phyloP scores from a whole-genome alignment of 1,284 basidiomycete species.

The Coriolopsis trogii region DNA sequence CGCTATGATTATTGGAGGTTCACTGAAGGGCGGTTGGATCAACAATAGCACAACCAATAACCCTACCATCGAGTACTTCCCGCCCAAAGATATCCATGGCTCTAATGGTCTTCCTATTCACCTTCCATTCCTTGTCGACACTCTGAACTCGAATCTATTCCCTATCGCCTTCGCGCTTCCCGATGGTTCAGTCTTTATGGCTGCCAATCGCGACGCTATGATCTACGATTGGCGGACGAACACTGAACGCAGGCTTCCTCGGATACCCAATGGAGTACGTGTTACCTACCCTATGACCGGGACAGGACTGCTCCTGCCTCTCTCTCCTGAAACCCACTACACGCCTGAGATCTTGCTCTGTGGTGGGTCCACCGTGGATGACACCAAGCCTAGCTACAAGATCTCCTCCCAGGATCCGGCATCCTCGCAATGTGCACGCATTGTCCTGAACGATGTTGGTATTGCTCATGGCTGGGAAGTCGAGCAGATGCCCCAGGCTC shows the following conservation, averaged over 20 bases:
- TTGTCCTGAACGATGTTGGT: slow-evolving; percentile 65
- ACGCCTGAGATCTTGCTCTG: slow-evolving; percentile 76
- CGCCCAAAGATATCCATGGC: slow-evolving; percentile 70
- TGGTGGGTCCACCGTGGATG: slow-evolving; percentile 74
- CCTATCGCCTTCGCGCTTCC: slow-evolving; percentile 79
- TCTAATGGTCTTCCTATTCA: slow-evolving; percentile 66
- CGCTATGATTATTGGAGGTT: slow-evolving; percentile 81
- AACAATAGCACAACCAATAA: slow-evolving; percentile 80
- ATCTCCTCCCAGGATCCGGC: slow-evolving; percentile 74
- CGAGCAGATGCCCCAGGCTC: slow-evolving; percentile 73
- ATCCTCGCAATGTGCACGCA: slow-evolving; percentile 72
- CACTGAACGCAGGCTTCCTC: slow-evolving; percentile 64
- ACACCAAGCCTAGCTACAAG: slow-evolving; percentile 57
- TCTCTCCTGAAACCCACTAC: slow-evolving; percentile 65
- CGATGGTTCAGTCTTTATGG: slow-evolving; percentile 74
- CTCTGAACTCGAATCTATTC: slow-evolving; percentile 81
- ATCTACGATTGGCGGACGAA: slow-evolving; percentile 78
- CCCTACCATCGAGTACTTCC: slow-evolving; percentile 81
- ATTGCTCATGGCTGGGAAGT: slow-evolving; percentile 74
- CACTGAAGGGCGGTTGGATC: slow-evolving; percentile 80
- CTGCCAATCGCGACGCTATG: slow-evolving; percentile 79
- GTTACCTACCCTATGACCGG: slow-evolving; percentile 85
- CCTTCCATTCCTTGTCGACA: slow-evolving; percentile 68
- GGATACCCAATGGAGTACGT: slow-evolving; percentile 78
- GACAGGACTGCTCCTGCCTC: slow-evolving; percentile 70